A percentile compares a stretch with the other conserved stretches of the same genome.
These are phyloP conservation scores for Apophysomyces sp. DNA, from an alignment of 371 early-diverging fungal genomes.

Conservation along the genomic window DNA sequence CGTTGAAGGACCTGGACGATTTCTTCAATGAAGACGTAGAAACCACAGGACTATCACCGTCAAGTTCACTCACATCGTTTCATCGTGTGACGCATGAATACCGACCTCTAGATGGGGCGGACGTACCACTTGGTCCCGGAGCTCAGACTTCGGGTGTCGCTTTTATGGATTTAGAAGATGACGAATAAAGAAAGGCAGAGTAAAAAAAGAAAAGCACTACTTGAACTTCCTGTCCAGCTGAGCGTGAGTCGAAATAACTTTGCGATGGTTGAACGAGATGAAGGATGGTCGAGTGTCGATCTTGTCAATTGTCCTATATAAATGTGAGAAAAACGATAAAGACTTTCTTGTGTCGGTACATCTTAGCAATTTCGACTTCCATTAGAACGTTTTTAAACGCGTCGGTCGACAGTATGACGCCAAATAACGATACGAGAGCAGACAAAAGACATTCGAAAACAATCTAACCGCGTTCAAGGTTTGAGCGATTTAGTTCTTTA, in stretches of 20 bases:
- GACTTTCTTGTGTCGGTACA: conserved; percentile 19
- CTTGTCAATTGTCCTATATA: conserved; percentile 61
- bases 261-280: conserved; percentile 62
- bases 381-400: conserved; percentile 62
- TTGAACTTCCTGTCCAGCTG: conserved; percentile 32
- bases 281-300: conserved; percentile 67
- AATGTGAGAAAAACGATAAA: background rate
- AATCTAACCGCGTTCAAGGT: conserved; percentile 19
- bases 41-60: conserved; percentile 16
- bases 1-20: conserved; percentile 58
- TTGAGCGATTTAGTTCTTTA: background rate
- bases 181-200: background rate
- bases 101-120: background rate
- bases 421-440: conserved; percentile 37
- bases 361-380: conserved; percentile 62
- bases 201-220: background rate
- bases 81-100: conserved; percentile 5
- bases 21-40: conserved; percentile 60
- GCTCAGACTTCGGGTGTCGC: background rate
- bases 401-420: conserved; percentile 50
- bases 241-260: conserved; percentile 33
- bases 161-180: background rate
- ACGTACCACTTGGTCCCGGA: background rate
- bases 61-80: conserved; percentile 8
- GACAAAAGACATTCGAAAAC: conserved; percentile 38